Percentiles rank a stretch among this genome's conserved stretches.
Evolutionary conservation across 306 rosid species (phyloP).

Genomic region (Vigna angularis): DNA sequence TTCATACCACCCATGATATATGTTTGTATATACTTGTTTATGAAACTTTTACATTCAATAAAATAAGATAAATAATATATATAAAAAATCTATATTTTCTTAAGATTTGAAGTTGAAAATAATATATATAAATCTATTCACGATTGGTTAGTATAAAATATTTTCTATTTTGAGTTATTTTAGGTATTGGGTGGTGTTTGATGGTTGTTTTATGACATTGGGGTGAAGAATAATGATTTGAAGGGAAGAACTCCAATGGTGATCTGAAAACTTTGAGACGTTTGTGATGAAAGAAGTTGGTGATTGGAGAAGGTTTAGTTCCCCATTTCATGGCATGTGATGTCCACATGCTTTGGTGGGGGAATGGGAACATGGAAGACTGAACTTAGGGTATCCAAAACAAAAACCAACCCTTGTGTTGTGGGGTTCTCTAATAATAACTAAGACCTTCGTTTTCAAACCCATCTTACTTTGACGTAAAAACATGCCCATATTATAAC

Average conservation of each 20-base stretch:
- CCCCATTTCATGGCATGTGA: slow-evolving; percentile 54
- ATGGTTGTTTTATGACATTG: slow-evolving; percentile 39
- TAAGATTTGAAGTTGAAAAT: no score
- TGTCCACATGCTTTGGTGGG: slow-evolving; percentile 59
- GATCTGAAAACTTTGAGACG: slow-evolving; percentile 38
- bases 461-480: slow-evolving; percentile 37
- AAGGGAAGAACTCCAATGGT: slow-evolving; percentile 40
- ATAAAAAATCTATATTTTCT: no score
- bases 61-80: no score
- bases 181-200: neutral
- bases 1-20: slow-evolving; percentile 20
- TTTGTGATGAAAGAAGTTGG: slow-evolving; percentile 33
- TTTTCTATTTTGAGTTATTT: neutral
- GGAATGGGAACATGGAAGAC: slow-evolving; percentile 57
- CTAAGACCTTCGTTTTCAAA: slow-evolving; percentile 29
- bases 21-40: slow-evolving; percentile 25
- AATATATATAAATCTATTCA: no score
- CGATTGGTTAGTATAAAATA: no score
- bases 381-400: slow-evolving; percentile 47
- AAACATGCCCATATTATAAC: neutral
- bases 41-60: no score
- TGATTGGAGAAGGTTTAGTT: slow-evolving; percentile 32
- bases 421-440: slow-evolving; percentile 15
- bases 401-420: slow-evolving; percentile 39
- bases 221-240: slow-evolving; percentile 37